Evolutionary conservation across 2,329 filamentous ascomycete species (phyloP).

Genomic region (Fusarium subglutinans): DNA sequence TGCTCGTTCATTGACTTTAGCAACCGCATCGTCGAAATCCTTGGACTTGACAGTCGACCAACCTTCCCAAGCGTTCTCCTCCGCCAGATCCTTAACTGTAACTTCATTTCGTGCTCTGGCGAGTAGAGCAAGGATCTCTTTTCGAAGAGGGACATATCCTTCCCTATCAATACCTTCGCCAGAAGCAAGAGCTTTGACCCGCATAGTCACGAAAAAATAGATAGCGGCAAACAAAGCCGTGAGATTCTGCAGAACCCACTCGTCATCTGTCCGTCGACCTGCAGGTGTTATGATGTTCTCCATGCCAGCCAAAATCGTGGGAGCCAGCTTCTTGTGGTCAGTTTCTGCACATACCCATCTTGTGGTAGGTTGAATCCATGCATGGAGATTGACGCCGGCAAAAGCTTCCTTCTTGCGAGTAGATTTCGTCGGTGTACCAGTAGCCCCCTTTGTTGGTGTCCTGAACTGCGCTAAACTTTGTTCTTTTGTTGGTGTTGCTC

Average conservation of each 20-base stretch:
- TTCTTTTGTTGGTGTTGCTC: slow-evolving; percentile 59
- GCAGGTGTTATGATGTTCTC: slow-evolving; percentile 62
- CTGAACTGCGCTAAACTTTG: slow-evolving; percentile 55
- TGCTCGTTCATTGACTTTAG: slow-evolving; percentile 63
- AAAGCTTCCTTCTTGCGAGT: slow-evolving; percentile 44
- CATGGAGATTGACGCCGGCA: slow-evolving; percentile 55
- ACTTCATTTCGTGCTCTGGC: slow-evolving; percentile 54
- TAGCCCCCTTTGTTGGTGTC: slow-evolving; percentile 44
- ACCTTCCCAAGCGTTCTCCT: slow-evolving; percentile 62
- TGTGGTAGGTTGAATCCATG: slow-evolving; percentile 76
- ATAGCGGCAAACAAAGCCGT: slow-evolving; percentile 68
- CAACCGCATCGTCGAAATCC: slow-evolving; percentile 71
- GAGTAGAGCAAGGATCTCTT: slow-evolving; percentile 57
- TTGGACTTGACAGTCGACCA: slow-evolving; percentile 60
- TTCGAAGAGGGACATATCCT: slow-evolving; percentile 57
- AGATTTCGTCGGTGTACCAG: slow-evolving; percentile 55
- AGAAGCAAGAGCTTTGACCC: slow-evolving; percentile 54
- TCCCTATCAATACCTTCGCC: slow-evolving; percentile 52
- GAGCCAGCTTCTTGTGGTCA: slow-evolving; percentile 68
- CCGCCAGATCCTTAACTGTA: slow-evolving; percentile 49
- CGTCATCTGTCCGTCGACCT: slow-evolving; percentile 57
- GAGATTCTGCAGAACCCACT: slow-evolving; percentile 59
- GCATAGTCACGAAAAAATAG: slow-evolving; percentile 67
- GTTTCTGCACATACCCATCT: slow-evolving; percentile 71
- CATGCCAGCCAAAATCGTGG: slow-evolving; percentile 79